Evolutionary conservation across 495 filamentous ascomycete genomes (phyloP), one percentile per base, ranked within the genome.

Genomic region (Penicillium pancosmium): DNA sequence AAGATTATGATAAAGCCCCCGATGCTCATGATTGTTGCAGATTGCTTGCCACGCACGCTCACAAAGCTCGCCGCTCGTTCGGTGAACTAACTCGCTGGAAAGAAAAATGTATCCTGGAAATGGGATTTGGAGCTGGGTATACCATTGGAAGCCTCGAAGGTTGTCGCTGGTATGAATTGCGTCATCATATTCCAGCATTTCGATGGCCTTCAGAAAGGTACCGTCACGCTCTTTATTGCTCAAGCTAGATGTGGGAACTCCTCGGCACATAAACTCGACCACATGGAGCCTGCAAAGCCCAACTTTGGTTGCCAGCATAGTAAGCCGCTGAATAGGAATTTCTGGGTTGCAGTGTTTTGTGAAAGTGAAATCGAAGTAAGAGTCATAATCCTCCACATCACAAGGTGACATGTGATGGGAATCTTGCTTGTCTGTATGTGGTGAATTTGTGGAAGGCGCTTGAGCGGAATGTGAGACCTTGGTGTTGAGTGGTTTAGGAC

Each of bases 341-440:
- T 76, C 79, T 55, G 82, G 78, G 59, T 91, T 84, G 66, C 84
- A 88, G 41, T 81, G 74, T 49, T 75, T 74, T 13, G 89, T 74
- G 63, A 88, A 89, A 52, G 74, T 64, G 55, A 79, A 68, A 70
- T 67, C 50, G 66, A 77, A 60, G 71, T 80, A 73, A 58, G 78
- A 72, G 25, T 77, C 72, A 51, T 79, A 73, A n/a, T 68, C 75
- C 41, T 77, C 70, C 25, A 83, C 71, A 48, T 54, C 60, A 6
- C 65, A 13, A 33, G 23, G 25, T 5, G 38, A 12, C 1, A 16
- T 46, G 16, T 46, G 18, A 18, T 46, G 41, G 41, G 5, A 16
- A 46, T 7, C 15, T 38, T 27, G 25, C 12, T 3, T 2, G 5
- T 0, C 5, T 21, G 12, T n/a, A 41, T 16, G 18, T 27, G 59